Percentiles rank a stretch among this genome's conserved stretches.
phyloP scores from a whole-genome alignment of 2,329 filamentous ascomycete genomes.

The Ophiocordyceps sinensis region DNA sequence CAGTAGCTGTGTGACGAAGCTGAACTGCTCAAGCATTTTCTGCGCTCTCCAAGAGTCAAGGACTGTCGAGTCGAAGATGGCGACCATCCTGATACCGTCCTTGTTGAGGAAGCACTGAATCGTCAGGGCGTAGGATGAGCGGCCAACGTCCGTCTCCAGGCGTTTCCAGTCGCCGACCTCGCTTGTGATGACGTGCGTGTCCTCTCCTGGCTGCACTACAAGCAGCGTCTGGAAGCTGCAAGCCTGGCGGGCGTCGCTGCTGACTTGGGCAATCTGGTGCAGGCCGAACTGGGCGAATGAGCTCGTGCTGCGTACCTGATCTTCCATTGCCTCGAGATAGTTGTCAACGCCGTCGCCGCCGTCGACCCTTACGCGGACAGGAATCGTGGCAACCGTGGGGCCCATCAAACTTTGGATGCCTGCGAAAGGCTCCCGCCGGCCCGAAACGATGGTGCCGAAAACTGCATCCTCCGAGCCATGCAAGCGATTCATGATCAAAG shows the following conservation, averaged over 20 bases:
- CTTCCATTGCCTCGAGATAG: slow-evolving; percentile 8
- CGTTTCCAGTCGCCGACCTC: too few species aligned
- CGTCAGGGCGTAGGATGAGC: slow-evolving; percentile 2
- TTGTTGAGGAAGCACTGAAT: slow-evolving; percentile 4
- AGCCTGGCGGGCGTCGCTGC: neutral
- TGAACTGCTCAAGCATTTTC: neutral
- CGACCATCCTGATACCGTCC: slow-evolving; percentile 2
- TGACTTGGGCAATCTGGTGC: slow-evolving; percentile 10
- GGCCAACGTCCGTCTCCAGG: too few species aligned
- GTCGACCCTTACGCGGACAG: slow-evolving; percentile 5
- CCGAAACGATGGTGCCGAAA: slow-evolving; percentile 12
- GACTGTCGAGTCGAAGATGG: slow-evolving; percentile 4
- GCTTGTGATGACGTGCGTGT: neutral
- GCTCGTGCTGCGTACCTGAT: slow-evolving; percentile 10
- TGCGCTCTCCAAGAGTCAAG: slow-evolving; percentile 3
- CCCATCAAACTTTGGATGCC: slow-evolving; percentile 13
- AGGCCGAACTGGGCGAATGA: slow-evolving; percentile 14
- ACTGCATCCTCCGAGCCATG: slow-evolving; percentile 16
- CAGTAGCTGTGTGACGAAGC: too few species aligned
- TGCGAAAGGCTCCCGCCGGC: slow-evolving; percentile 11
- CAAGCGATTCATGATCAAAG: slow-evolving; percentile 20
- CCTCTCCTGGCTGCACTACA: slow-evolving; percentile 4
- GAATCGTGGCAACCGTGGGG: slow-evolving; percentile 14
- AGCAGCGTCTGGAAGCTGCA: slow-evolving; percentile 7
- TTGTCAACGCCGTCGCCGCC: neutral